Base-by-base conservation (phyloP, 345 rosid species). In the Barbarea vulgaris region DNA sequence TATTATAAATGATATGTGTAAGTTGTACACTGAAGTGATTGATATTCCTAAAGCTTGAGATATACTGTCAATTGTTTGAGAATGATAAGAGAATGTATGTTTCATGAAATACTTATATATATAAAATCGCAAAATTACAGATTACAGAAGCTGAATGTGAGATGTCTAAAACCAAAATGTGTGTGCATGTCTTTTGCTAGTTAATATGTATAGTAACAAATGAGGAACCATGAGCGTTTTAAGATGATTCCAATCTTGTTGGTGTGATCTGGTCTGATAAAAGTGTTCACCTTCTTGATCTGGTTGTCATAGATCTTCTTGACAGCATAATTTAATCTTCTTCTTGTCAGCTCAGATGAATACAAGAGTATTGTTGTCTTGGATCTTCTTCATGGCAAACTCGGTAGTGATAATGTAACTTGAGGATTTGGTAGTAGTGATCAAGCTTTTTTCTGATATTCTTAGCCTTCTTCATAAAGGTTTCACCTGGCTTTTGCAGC, bases 21-120 rank as follows among this genome's bases (percentile, higher is more conserved):
- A 58, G 47, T 46, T 70, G 34, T n/a, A n/a, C 17, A 53, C 7
- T 69, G 27, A 54, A 25, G 7, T 54, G 22, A 54, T 53, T 67
- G 15, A 19, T 67, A 52, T 27, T 19, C 5, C 9, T 13, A 14
- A 48, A 66, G 14, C 21, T 12, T 66, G 21, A 50, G 27, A 44
- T 10, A 17, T 28, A 30, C n/a, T 28, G 39, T 17, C 27, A 10
- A 3, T 42, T 6, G 36, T 42, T n/a, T n/a, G 28, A 12, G 47
- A 60, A 60, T 36, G 27, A 59, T 59, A 57, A 10, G 25, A 27
- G 55, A 10, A 0, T 31, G 28, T 13, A 31, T 42, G 22, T 48
- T 47, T 64, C 55, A 22, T 11, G 48, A n/a, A 59, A 12, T 24
- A 24, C 6, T 27, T 61, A 22, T 11, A 21, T 1, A 4, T 4